Base-by-base conservation (phyloP, 768 basidiomycete species). In the Guyanaporus albipodus region DNA sequence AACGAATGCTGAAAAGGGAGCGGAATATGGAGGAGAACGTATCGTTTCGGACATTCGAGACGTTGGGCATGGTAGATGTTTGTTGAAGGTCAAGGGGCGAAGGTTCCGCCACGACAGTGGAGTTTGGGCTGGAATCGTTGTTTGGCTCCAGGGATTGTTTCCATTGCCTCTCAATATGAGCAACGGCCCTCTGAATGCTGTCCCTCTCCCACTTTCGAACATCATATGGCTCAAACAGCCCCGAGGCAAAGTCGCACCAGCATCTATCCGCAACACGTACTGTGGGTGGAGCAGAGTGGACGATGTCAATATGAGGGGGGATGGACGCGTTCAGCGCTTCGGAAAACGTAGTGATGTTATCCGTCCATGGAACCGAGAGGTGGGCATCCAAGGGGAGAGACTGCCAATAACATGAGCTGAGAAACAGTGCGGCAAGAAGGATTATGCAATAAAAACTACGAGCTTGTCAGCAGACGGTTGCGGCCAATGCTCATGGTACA, bases 371-470 rank as follows among this genome's bases (percentile, higher is more conserved):
- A 15, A 60, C 63, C 11, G 79, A 75, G 48, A 91, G 79, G 1
- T 76, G 71, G 22, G 76, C 79, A 50, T 82, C 77, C 38, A 82
- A 64, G 19, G 83, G 78, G 46, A 89, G 79, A 24, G 91, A 87
- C 52, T 87, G 86, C 90, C 90, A 91, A 67, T 91, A 91, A 63
- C 90, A 92, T 15, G 90, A 87, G 14, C 90, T 87, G 50, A 89
- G 73, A 63, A 90, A 91, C 39, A 91, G 75, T n/a, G 89, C 85
- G 0, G 80, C 75, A 12, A 92, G 79, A 18, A 92, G 75, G 19
- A 89, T 74, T 44, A 92, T 84, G 73, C 90, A 92, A 63, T 92
- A 92, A 63, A 91, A 89, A 58, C 90, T 92, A 48, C 2, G 37
- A 6, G 46, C 7, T 21, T 15, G 48, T 64, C 36, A 54, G 48